These are phyloP conservation scores for Quercus phellos DNA, from an alignment of 331 rosid species.

Conservation along the genomic window DNA sequence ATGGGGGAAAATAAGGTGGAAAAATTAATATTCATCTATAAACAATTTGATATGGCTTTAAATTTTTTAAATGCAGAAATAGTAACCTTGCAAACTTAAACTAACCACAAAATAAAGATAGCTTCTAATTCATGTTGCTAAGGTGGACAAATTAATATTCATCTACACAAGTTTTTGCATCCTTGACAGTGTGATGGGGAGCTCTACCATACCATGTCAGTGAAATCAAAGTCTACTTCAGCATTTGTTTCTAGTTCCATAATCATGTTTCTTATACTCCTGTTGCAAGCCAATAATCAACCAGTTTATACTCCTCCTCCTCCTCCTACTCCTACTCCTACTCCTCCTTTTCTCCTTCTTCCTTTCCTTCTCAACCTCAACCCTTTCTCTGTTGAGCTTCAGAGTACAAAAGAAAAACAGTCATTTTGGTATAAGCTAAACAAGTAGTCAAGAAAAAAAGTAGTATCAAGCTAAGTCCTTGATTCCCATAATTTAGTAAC, in stretches of 20 bases:
- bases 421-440: background rate
- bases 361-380: background rate
- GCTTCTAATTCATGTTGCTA: too few relatives aligned
- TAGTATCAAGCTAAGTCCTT: too few relatives aligned
- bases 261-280: background rate
- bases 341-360: background rate
- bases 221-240: background rate
- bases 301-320: background rate
- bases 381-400: slow-evolving; percentile 9
- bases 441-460: background rate
- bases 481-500: too few relatives aligned
- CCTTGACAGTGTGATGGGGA: background rate
- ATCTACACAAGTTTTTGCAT: background rate
- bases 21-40: too few relatives aligned
- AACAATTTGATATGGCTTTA: too few relatives aligned
- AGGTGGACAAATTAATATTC: too few relatives aligned
- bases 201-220: background rate
- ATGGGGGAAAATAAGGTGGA: too few relatives aligned
- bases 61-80: too few relatives aligned
- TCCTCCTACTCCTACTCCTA: background rate
- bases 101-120: too few relatives aligned
- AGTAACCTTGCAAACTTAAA: too few relatives aligned
- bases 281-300: background rate
- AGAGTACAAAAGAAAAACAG: background rate
- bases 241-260: background rate